Conservation (phyloP, 306 rosid species). For the Hippophae tibetana region DNA sequence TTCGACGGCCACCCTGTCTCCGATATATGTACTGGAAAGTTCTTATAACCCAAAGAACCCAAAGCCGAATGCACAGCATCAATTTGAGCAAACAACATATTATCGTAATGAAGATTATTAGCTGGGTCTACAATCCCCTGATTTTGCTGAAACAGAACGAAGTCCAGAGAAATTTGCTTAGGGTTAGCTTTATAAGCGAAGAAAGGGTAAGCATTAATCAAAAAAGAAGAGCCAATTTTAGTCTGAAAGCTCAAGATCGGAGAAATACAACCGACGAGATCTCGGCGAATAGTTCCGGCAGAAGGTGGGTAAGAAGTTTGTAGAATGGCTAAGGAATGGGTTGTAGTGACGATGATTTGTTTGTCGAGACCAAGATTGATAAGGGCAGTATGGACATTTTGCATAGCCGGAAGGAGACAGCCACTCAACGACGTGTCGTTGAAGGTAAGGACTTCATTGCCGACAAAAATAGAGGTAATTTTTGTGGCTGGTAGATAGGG, state of each 20-base stretch:
- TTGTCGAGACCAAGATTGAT: slow-evolving; percentile 45
- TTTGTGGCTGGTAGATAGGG: slow-evolving; percentile 65
- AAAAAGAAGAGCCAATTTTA: slow-evolving; percentile 75
- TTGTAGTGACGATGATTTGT: slow-evolving; percentile 58
- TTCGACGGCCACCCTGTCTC: slow-evolving; percentile 99
- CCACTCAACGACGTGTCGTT: slow-evolving; percentile 54
- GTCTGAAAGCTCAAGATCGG: slow-evolving; percentile 64
- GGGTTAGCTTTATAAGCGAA: slow-evolving; percentile 79
- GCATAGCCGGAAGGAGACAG: slow-evolving; percentile 79
- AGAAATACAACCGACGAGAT: slow-evolving; percentile 42
- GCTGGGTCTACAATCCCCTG: slow-evolving; percentile 63
- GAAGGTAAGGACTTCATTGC: slow-evolving; percentile 84
- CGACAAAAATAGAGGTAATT: slow-evolving; percentile 76
- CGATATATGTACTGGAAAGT: slow-evolving; percentile 75
- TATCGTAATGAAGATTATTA: slow-evolving; percentile 67
- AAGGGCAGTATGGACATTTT: slow-evolving; percentile 64
- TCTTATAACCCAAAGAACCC: slow-evolving; percentile 39
- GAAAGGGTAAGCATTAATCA: slow-evolving; percentile 93
- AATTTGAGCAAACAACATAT: slow-evolving; percentile 90
- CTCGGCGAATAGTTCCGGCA: slow-evolving; percentile 63
- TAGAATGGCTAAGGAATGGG: slow-evolving; percentile 71
- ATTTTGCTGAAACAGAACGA: slow-evolving; percentile 74
- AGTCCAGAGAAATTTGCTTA: slow-evolving; percentile 58
- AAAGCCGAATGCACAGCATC: slow-evolving; percentile 82
- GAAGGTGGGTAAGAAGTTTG: slow-evolving; percentile 83